Evolutionary conservation across 2,329 filamentous ascomycete species (phyloP), one percentile per base, ranked within the genome.

Genomic region (Rhynchosporium secalis): DNA sequence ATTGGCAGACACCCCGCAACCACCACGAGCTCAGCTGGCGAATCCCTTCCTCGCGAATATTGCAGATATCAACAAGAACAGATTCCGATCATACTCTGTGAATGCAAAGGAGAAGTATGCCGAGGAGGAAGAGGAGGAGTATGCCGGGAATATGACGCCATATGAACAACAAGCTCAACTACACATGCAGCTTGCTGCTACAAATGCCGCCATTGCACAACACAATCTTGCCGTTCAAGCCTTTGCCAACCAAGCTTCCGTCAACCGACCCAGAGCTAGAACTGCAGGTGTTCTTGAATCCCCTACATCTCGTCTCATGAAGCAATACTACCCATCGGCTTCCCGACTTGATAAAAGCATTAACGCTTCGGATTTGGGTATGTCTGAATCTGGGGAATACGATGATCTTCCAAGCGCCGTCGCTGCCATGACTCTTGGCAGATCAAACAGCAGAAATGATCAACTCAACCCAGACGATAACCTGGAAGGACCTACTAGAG

Each of bases 91-190:
- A 1, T 98, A 97, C 76, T 99, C 95, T 0, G 95, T 99, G 68
- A 99, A 99, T 76, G 96, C 96, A 61, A 97, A 96, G 77, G 94
- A 98, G 75, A 96, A 95, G 75, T 98, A 98, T 71, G 93, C 90
- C 2, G 92, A 96, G 70, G 89, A 92, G 52, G 93, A 96, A 58
- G 89, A 92, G 64, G 88, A 91, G 15, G 91, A 90, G 64, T 87
- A 83, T 43, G 71, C 65, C 56, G 73, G 69, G 33, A 81, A 81
- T 28, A 73, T 78, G 62, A 73, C 84, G 59, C 76, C 77, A 26
- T 77, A 84, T 49, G 83, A 86, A 58, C 86, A 86, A 64, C 83
- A 88, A 61, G 85, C 84, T 31, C 78, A 82, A 56, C 76, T 87
- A 41, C 84, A 87, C 67, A 83, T 86, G 69, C 83, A 87, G 71